A percentile compares a stretch with the other conserved stretches of the same genome.
Conservation (phyloP, 164 flowering plant genomes). For the Liriodendron chinense region DNA sequence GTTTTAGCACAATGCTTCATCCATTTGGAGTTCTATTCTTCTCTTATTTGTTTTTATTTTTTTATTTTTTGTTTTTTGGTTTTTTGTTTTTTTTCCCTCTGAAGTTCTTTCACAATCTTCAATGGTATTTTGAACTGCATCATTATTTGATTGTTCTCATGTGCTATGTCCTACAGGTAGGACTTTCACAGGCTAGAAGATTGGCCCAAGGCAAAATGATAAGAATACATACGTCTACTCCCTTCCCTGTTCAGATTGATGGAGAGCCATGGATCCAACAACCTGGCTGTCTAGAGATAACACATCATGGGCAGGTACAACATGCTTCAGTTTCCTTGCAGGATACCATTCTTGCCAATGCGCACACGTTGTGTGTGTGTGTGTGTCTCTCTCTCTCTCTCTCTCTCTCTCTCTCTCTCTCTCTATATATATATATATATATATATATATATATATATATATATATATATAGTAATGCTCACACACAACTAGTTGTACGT, state of each 20-base stretch:
- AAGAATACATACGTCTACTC: constrained; percentile 43
- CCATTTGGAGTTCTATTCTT: too few relatives aligned
- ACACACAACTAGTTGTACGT: too few relatives aligned
- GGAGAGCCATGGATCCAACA: constrained; percentile 78
- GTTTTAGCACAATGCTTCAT: too few relatives aligned
- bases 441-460: too few relatives aligned
- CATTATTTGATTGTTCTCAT: not conserved
- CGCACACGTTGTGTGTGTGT: too few relatives aligned
- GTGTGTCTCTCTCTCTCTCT: too few relatives aligned
- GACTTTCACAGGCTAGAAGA: constrained; percentile 74
- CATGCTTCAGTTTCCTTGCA: not conserved
- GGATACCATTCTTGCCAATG: too few relatives aligned
- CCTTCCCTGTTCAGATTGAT: constrained; percentile 81
- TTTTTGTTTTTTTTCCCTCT: not conserved
- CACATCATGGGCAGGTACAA: constrained; percentile 69
- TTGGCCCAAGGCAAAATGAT: constrained; percentile 57
- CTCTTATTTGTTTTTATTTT: too few relatives aligned
- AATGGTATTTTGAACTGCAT: not conserved
- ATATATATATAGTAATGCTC: too few relatives aligned
- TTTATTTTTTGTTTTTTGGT: too few relatives aligned
- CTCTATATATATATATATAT: too few relatives aligned
- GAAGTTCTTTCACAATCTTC: not conserved
- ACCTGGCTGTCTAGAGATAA: constrained; percentile 60
- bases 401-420: too few relatives aligned
- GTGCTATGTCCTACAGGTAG: constrained; percentile 42